Percentiles rank a stretch among this genome's conserved stretches.
phyloP scores from a whole-genome alignment of 208 protist genomes.

The Strigomonas galati region DNA sequence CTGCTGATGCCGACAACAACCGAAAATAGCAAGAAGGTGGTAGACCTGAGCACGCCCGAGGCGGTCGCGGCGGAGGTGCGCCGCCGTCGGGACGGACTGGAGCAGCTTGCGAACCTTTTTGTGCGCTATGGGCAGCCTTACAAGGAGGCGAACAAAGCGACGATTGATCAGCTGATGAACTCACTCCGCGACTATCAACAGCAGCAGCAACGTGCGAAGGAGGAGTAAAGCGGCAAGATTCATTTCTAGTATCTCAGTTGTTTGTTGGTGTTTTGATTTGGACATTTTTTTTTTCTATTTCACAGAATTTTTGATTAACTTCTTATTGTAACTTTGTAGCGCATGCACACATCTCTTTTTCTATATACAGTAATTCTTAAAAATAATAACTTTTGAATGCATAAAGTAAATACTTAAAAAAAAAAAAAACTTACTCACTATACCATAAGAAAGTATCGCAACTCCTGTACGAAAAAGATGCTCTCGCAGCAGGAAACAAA shows the following conservation, averaged over 20 bases:
- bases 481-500: no score
- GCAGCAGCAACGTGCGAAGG: constrained; percentile 43
- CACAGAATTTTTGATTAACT: background rate
- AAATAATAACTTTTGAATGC: no score
- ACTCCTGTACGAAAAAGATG: no score
- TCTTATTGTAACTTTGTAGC: no score
- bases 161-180: constrained; percentile 76
- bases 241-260: constrained; percentile 2
- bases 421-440: constrained; percentile 7
- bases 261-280: constrained; percentile 11
- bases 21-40: no score
- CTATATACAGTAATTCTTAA: background rate
- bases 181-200: constrained; percentile 76
- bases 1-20: no score
- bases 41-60: constrained; percentile 6
- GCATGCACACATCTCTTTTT: no score
- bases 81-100: constrained; percentile 51
- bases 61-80: constrained; percentile 25
- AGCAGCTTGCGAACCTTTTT: constrained; percentile 52
- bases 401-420: background rate
- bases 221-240: constrained; percentile 9
- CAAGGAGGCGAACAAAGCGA: constrained; percentile 70
- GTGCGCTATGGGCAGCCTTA: constrained; percentile 67
- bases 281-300: background rate
- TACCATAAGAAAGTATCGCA: constrained; percentile 1